Conservation (phyloP, 495 filamentous ascomycete genomes). For the Penicillium roqueforti region DNA sequence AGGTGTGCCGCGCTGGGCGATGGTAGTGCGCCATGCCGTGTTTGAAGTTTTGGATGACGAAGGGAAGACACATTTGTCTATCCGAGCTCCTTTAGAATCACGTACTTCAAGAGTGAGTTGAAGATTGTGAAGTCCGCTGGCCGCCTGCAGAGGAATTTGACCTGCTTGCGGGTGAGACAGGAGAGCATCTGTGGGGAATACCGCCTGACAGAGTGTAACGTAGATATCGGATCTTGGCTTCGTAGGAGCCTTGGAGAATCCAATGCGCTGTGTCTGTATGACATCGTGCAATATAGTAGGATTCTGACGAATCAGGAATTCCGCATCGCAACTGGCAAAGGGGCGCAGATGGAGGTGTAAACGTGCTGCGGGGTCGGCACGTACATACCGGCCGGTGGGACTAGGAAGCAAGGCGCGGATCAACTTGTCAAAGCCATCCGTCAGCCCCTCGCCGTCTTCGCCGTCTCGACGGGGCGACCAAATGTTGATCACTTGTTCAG, state of each 20-base stretch:
- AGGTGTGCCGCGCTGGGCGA: constrained; percentile 66
- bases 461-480: constrained; percentile 65
- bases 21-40: constrained; percentile 84
- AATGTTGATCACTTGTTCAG: constrained; percentile 72
- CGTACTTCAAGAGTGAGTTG: constrained; percentile 89
- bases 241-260: constrained; percentile 90
- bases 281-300: constrained; percentile 84
- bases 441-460: constrained; percentile 47
- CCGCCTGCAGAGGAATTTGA: constrained; percentile 61
- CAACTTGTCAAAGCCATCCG: constrained; percentile 70
- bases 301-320: constrained; percentile 73
- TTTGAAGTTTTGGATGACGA: constrained; percentile 70
- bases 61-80: constrained; percentile 82
- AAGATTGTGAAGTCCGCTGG: constrained; percentile 64
- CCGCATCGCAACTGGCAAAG: constrained; percentile 71
- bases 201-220: constrained; percentile 71
- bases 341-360: constrained; percentile 72
- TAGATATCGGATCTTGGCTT: constrained; percentile 92
- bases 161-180: constrained; percentile 77
- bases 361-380: constrained; percentile 63
- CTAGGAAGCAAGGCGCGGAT: constrained; percentile 72
- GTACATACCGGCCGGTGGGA: constrained; percentile 65
- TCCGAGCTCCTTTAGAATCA: constrained; percentile 66
- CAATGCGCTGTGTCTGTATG: constrained; percentile 75
- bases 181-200: constrained; percentile 69